Evolutionary conservation across 108 stramenopile genomes (phyloP).

Genomic region (Fistulifera solaris): DNA sequence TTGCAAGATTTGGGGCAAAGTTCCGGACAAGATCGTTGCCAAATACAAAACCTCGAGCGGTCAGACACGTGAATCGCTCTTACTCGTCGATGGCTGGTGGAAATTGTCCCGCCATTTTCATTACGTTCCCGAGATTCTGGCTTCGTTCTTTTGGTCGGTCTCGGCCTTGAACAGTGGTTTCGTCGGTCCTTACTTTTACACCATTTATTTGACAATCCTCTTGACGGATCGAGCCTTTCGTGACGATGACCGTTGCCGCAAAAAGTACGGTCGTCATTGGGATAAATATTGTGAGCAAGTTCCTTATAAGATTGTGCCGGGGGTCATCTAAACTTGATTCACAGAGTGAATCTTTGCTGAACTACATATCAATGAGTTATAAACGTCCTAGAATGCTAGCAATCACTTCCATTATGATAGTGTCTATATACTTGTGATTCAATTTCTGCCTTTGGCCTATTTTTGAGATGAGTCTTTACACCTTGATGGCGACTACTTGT

Average conservation of each 20-base stretch:
- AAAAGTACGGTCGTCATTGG: constrained; percentile 96
- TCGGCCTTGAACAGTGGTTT: constrained; percentile 50
- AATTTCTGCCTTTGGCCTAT: no score
- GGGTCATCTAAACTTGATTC: constrained; percentile 18
- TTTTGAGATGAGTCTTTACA: no score
- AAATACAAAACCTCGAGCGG: constrained; percentile 63
- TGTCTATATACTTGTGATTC: no score
- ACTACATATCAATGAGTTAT: no score
- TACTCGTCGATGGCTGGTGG: constrained; percentile 83
- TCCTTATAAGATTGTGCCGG: constrained; percentile 84
- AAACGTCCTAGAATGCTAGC: no score
- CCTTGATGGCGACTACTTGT: no score
- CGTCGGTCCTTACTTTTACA: constrained; percentile 86
- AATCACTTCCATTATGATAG: no score
- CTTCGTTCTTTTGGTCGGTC: constrained; percentile 86
- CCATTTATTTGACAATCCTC: constrained; percentile 83
- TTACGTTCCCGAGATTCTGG: constrained; percentile 90
- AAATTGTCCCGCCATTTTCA: constrained; percentile 94
- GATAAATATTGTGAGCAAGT: constrained; percentile 88
- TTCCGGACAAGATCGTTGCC: constrained; percentile 82
- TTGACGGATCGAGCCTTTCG: constrained; percentile 93
- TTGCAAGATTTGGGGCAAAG: constrained; percentile 83
- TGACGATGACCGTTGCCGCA: constrained; percentile 88
- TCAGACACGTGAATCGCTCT: constrained; percentile 55
- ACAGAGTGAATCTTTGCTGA: no score